Base-by-base conservation (phyloP, 1,284 basidiomycete species). In the Puccinia hordei region DNA sequence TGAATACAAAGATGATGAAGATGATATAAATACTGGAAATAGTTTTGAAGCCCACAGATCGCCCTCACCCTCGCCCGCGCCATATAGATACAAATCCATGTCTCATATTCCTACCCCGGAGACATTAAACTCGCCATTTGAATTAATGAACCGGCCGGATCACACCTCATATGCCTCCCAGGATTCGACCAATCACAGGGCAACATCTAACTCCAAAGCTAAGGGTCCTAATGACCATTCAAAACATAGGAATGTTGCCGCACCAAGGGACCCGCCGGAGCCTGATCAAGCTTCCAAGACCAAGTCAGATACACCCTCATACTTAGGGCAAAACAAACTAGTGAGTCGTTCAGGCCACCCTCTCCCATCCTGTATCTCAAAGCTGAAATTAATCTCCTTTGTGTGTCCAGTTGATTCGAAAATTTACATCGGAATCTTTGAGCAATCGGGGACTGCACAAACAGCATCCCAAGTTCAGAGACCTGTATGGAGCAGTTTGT, bases 401-500 rank as follows among this genome's bases (percentile, higher is more conserved):
- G 33, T 51, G 15, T 51, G 9, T 12, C 41, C 27, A 80, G 78
- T 41, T 73, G 46, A 80, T 80, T 22, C 78, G 78, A 27, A 80
- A 73, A 46, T 19, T 65, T 38, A 71, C 78, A 27, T 53, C 71
- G 13, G 78, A 71, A 44, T 49, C 55, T 19, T 41, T 80, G 46
- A 66, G 17, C 22, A 57, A 53, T 24, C 53, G 78, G 33, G 78
- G 78, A 6, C 69, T 80, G 33, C 68, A 73, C 1, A 80, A 80
- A 27, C 55, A 63, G 35, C 41, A 73, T 44, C 27, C 59, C 38
- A 71, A 80, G 15, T 80, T 80, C 38, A 80, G 73, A 59, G 71
- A 80, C 35, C 49, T 80, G 24, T 80, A 73, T 66, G 71, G 55
- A 12, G 71, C 71, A 6, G 57, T 80, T 59, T 80, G 78, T 73